phyloP scores from a whole-genome alignment of 2,329 filamentous ascomycete genomes.

The Ophiostoma pallidulum region DNA sequence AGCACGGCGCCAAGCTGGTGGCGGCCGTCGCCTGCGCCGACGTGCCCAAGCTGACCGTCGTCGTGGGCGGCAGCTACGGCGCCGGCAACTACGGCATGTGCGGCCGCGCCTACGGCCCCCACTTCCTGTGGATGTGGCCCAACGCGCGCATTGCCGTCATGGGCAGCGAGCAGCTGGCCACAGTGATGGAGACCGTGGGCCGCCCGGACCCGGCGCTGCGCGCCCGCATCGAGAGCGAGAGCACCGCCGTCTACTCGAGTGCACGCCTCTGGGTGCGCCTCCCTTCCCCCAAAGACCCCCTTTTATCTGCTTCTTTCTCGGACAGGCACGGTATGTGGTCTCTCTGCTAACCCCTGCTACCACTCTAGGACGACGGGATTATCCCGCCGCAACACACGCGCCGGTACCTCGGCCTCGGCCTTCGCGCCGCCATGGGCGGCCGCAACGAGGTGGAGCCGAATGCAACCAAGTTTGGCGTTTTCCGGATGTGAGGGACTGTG shows the following conservation, averaged over 20 bases:
- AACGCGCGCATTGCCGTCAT: slow-evolving; percentile 95
- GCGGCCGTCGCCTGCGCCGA: slow-evolving; percentile 89
- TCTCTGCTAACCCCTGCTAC: too few relatives aligned
- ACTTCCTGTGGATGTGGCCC: slow-evolving; percentile 95
- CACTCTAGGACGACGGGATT: slow-evolving; percentile 59
- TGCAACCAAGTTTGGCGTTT: slow-evolving; percentile 67
- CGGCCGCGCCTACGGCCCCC: slow-evolving; percentile 81
- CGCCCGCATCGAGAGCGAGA: slow-evolving; percentile 80
- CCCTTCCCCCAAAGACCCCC: slow-evolving; percentile 9
- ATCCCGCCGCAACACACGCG: slow-evolving; percentile 71
- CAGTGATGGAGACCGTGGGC: slow-evolving; percentile 92
- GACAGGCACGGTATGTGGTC: too few relatives aligned
- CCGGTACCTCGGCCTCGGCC: slow-evolving; percentile 60
- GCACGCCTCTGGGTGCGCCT: slow-evolving; percentile 69
- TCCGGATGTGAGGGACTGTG: slow-evolving; percentile 74
- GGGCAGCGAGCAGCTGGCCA: slow-evolving; percentile 83
- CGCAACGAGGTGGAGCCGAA: slow-evolving; percentile 51
- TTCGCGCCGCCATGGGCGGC: slow-evolving; percentile 62
- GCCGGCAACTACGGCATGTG: slow-evolving; percentile 99
- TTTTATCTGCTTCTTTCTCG: background rate
- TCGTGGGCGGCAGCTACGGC: slow-evolving; percentile 86
- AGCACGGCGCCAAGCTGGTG: slow-evolving; percentile 95
- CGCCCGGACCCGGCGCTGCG: slow-evolving; percentile 68
- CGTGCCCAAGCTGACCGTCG: slow-evolving; percentile 93
- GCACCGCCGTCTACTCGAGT: slow-evolving; percentile 77